Base-by-base conservation (phyloP, 495 filamentous ascomycete species). In the Podospora fimiseda region DNA sequence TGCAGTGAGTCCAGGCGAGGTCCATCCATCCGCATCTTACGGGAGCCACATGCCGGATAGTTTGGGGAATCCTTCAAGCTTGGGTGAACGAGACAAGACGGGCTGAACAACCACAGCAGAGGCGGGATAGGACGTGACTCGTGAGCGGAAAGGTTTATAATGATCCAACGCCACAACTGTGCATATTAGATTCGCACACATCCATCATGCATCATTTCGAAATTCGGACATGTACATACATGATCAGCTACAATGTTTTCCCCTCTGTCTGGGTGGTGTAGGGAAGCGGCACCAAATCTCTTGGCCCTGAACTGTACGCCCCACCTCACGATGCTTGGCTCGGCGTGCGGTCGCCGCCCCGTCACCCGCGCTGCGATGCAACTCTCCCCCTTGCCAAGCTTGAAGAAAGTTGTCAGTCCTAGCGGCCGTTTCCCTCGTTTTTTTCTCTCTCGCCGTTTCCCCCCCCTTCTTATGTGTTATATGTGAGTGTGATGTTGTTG, bases 361-460 rank as follows among this genome's bases (percentile, higher is more conserved):
- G 27, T 33, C 27, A 33, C 44, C 44, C 44, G 5, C 33, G 13
- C 22, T 30, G 44, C 14, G 44, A 47, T 47, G 23, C 44, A 23
- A 47, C 44, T 47, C 22, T 47, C 39, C 44, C 44, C 44, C 44
- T 47, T 33, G 44, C 44, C 44, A 47, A 47, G 44, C 22, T 33
- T 11, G 27, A 33, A 11, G 6, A 11, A 33, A 47, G 24, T n/a
- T 47, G 22, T 14, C 19, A 47, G 24, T n/a, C 24, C 13, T n/a
- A 23, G 19, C 15, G 24, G 42, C 20, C 19, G 19, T 37, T 37
- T 8, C 8, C n/a, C 33, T 37, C 7, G 33, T 8, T 37, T 37
- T 37, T 37, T n/a, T 37, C 33, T 37, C 33, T 37, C 7, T 37
- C 8, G 8, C 13, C 13, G 5, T 41, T 14, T 41, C 39, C 16